Percentiles rank a stretch among this genome's conserved stretches.
Evolutionary conservation across 352 stramenopile species (phyloP).

Genomic region (Elongisporangium senticosum): DNA sequence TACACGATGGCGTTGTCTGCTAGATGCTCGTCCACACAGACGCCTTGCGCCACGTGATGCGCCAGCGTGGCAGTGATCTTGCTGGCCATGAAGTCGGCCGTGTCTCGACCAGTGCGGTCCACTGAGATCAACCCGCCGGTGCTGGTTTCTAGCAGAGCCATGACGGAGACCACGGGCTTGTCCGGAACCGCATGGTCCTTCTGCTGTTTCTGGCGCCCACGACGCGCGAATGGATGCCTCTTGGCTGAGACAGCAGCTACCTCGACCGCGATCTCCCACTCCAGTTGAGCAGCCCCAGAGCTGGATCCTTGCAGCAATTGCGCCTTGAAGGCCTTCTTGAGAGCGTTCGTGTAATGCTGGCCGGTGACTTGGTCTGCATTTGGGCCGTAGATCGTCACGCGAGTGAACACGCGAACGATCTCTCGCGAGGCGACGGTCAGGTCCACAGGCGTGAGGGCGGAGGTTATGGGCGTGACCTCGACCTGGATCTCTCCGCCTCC

Average conservation of each 20-base stretch:
- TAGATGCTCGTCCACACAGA: constrained; percentile 69
- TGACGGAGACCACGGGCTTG: constrained; percentile 28
- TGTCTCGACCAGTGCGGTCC: constrained; percentile 33
- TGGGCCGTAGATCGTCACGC: constrained; percentile 39
- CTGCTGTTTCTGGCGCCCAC: constrained; percentile 10
- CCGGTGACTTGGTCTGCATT: constrained; percentile 26
- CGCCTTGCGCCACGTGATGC: constrained; percentile 28
- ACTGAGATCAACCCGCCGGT: constrained; percentile 35
- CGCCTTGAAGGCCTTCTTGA: constrained; percentile 25
- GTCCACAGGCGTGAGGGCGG: constrained; percentile 28
- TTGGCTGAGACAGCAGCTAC: not conserved
- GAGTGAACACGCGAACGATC: constrained; percentile 26
- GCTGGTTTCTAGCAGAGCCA: constrained; percentile 35
- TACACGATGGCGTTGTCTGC: constrained; percentile 67
- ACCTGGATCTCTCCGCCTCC: constrained; percentile 33
- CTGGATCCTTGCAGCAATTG: constrained; percentile 1
- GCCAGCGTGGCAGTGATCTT: constrained; percentile 16
- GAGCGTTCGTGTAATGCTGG: constrained; percentile 24
- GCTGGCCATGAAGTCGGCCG: constrained; percentile 28
- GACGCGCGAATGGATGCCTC: not conserved
- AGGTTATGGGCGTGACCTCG: constrained; percentile 13
- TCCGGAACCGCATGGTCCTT: constrained; percentile 13
- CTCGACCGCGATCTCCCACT: constrained; percentile 35
- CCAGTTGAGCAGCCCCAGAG: constrained; percentile 1
- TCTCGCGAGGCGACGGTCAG: constrained; percentile 22